A percentile compares a stretch with the other conserved stretches of the same genome.
Evolutionary conservation across 306 rosid genomes (phyloP).

Genomic region (Fragaria ananassa): DNA sequence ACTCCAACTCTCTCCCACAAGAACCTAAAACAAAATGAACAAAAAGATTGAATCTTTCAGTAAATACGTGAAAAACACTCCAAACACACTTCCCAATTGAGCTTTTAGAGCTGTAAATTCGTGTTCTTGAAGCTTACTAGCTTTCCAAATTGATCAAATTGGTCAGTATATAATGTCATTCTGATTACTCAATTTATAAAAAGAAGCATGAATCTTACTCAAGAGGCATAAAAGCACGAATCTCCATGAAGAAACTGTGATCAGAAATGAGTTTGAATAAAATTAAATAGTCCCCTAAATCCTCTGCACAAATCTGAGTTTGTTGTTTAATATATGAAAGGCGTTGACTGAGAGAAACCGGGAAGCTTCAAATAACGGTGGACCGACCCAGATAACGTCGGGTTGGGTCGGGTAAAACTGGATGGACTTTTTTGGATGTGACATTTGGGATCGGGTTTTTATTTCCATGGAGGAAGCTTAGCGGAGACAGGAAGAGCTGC

Average conservation of each 20-base stretch:
- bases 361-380: background rate
- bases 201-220: conserved; percentile 4
- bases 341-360: conserved; percentile 16
- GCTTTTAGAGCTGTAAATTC: conserved; percentile 35
- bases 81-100: conserved; percentile 5
- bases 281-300: background rate
- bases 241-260: conserved; percentile 22
- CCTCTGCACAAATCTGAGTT: background rate
- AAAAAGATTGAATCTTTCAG: background rate
- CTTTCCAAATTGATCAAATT: background rate
- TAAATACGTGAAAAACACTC: conserved; percentile 16
- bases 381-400: background rate
- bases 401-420: background rate
- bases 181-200: background rate
- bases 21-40: background rate
- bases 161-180: background rate
- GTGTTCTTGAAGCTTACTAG: conserved; percentile 28
- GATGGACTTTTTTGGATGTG: background rate
- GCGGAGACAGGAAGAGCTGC: too few relatives aligned
- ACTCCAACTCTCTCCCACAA: background rate
- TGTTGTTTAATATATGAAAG: conserved; percentile 5
- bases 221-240: conserved; percentile 20
- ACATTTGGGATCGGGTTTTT: background rate
- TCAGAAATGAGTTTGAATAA: background rate
- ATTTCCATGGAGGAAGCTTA: background rate